Evolutionary conservation across 2,329 filamentous ascomycete genomes (phyloP).

Genomic region (Neurospora sp.): DNA sequence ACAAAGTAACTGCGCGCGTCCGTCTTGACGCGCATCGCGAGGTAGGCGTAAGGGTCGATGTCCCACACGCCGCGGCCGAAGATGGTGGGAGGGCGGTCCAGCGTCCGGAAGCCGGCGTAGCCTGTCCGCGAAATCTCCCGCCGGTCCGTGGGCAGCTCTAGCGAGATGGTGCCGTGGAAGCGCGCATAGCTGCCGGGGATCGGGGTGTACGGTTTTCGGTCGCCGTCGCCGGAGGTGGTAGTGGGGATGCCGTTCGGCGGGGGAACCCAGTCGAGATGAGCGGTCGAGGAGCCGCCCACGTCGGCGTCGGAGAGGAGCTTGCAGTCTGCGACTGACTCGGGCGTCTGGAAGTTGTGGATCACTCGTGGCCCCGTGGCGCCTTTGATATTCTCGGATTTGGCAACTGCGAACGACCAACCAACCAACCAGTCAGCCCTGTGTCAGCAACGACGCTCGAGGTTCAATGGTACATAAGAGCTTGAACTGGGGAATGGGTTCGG

Average conservation of each 20-base stretch:
- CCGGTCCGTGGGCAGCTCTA: conserved; percentile 63
- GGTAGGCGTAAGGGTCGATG: conserved; percentile 78
- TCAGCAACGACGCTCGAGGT: neutral
- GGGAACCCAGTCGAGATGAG: conserved; percentile 55
- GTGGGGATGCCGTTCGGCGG: conserved; percentile 8
- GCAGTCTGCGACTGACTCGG: conserved; percentile 37
- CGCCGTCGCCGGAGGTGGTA: conserved; percentile 9
- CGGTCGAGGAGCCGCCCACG: conserved; percentile 76
- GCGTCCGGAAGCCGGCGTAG: conserved; percentile 84
- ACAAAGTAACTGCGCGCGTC: conserved; percentile 90
- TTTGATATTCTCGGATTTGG: conserved; percentile 60
- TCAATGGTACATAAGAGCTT: neutral
- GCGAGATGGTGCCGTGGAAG: conserved; percentile 85
- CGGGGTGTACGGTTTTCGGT: conserved; percentile 16
- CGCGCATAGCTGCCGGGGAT: conserved; percentile 50
- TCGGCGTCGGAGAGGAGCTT: conserved; percentile 82
- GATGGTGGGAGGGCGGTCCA: conserved; percentile 64
- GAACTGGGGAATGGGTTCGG: neutral
- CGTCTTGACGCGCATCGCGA: conserved; percentile 79
- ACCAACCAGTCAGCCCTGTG: conserved; percentile 7
- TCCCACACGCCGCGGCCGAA: conserved; percentile 84
- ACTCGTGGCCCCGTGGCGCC: conserved; percentile 52
- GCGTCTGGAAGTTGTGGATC: conserved; percentile 52
- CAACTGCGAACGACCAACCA: conserved; percentile 34
- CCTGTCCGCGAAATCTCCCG: conserved; percentile 71